Percentiles rank a stretch among this genome's conserved stretches.
These are phyloP conservation scores for Stachybotrys chartarum DNA, from an alignment of 2,329 filamentous ascomycete genomes.

Conservation along the genomic window DNA sequence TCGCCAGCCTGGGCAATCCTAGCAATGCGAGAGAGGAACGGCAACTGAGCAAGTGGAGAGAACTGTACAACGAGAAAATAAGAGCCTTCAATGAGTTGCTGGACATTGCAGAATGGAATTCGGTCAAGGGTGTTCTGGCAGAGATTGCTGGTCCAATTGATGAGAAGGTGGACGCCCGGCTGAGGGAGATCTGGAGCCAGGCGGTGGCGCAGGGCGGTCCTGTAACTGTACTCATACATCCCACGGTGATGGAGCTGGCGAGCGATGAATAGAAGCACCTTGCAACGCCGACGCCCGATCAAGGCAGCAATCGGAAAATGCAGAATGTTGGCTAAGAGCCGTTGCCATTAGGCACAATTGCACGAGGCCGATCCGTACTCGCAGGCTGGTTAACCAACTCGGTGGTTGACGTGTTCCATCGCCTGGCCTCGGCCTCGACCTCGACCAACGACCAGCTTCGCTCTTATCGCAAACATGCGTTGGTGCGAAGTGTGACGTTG, in stretches of 20 bases:
- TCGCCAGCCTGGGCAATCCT: constrained; percentile 28
- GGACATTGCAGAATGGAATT: constrained; percentile 29
- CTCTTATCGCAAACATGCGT: too few species aligned
- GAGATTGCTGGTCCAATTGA: constrained; percentile 33
- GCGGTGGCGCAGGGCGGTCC: constrained; percentile 14
- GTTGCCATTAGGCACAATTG: neutral
- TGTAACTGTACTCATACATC: neutral
- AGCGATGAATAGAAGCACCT: neutral
- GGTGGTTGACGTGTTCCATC: too few species aligned
- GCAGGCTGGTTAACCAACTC: too few species aligned
- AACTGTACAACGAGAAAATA: constrained; percentile 33
- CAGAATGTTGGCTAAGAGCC: neutral
- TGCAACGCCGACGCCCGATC: neutral
- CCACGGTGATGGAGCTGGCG: constrained; percentile 14
- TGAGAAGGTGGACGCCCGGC: constrained; percentile 30
- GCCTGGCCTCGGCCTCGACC: too few species aligned
- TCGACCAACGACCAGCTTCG: too few species aligned
- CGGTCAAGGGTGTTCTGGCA: constrained; percentile 26
- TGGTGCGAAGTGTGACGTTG: too few species aligned
- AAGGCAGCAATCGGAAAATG: neutral
- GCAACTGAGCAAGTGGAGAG: constrained; percentile 29
- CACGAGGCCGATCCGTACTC: too few species aligned
- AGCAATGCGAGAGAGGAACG: constrained; percentile 25
- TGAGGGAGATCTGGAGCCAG: constrained; percentile 33
- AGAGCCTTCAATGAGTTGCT: constrained; percentile 29